A percentile compares a stretch with the other conserved stretches of the same genome.
Conservation (phyloP, 495 filamentous ascomycete species). For the Penicillium mononematosum region DNA sequence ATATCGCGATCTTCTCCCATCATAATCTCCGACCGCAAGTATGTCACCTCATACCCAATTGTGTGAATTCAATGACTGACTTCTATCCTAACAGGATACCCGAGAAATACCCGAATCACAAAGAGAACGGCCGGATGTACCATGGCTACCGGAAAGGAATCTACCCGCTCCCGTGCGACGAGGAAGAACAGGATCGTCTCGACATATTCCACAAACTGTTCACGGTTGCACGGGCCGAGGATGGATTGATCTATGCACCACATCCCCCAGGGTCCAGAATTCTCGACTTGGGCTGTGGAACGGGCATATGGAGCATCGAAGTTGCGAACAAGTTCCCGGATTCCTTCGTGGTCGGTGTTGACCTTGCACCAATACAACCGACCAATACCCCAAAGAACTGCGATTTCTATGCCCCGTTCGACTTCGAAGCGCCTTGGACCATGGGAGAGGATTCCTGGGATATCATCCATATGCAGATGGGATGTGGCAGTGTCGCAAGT, state of each 20-base stretch:
- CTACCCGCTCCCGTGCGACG: slow-evolving; percentile 54
- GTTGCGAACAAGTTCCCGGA: slow-evolving; percentile 68
- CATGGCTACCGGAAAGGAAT: slow-evolving; percentile 49
- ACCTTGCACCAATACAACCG: slow-evolving; percentile 81
- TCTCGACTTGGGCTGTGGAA: slow-evolving; percentile 83
- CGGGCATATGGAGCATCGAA: slow-evolving; percentile 89
- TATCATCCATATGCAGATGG: slow-evolving; percentile 79
- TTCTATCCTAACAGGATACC: slow-evolving; percentile 29
- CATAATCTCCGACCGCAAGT: slow-evolving; percentile 33
- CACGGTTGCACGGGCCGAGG: slow-evolving; percentile 61
- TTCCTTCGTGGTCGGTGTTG: slow-evolving; percentile 67
- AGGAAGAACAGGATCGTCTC: slow-evolving; percentile 69
- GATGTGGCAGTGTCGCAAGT: slow-evolving; percentile 74
- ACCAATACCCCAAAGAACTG: slow-evolving; percentile 67
- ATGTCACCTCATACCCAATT: slow-evolving; percentile 12
- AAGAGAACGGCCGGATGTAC: slow-evolving; percentile 51
- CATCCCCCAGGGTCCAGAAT: slow-evolving; percentile 53
- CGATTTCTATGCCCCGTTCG: slow-evolving; percentile 63
- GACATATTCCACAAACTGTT: slow-evolving; percentile 79
- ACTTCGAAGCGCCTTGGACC: slow-evolving; percentile 81
- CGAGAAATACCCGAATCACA: slow-evolving; percentile 34
- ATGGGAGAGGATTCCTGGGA: slow-evolving; percentile 77
- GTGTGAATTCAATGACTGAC: slow-evolving; percentile 21
- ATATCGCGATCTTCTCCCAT: slow-evolving; percentile 21
- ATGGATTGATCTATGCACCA: slow-evolving; percentile 52